Evolutionary conservation across 257 asterid species (phyloP).

Genomic region (Nyctanthes arbortristis): DNA sequence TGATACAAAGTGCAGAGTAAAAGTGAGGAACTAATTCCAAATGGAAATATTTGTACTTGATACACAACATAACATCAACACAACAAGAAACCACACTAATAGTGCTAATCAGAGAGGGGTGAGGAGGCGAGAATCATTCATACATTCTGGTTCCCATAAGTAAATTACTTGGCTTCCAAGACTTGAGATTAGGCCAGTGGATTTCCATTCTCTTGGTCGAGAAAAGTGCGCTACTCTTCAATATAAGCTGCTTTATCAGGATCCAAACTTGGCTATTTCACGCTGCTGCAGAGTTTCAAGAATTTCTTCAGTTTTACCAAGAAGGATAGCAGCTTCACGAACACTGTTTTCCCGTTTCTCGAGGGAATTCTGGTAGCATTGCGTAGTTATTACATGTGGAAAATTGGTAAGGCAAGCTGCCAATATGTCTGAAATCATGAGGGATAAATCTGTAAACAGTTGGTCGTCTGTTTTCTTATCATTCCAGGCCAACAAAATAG

Average conservation of each 20-base stretch:
- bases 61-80: neutral
- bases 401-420: constrained; percentile 46
- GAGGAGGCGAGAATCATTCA: no score
- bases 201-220: no score
- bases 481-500: constrained; percentile 15
- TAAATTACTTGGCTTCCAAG: no score
- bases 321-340: constrained; percentile 23
- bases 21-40: neutral
- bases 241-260: constrained; percentile 18
- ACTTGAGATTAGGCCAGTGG: no score
- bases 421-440: constrained; percentile 39
- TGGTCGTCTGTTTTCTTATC: constrained; percentile 10
- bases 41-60: neutral
- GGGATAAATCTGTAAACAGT: constrained; percentile 22
- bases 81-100: neutral
- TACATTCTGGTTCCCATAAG: no score
- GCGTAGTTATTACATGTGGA: constrained; percentile 12
- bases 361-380: constrained; percentile 22
- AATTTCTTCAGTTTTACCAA: constrained; percentile 40
- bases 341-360: constrained; percentile 37
- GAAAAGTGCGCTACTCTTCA: neutral
- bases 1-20: neutral
- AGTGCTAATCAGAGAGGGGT: no score
- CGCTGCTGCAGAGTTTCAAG: constrained; percentile 25
- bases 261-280: constrained; percentile 15